phyloP scores from a whole-genome alignment of 2,329 filamentous ascomycete species.

The Didymella lethalis region DNA sequence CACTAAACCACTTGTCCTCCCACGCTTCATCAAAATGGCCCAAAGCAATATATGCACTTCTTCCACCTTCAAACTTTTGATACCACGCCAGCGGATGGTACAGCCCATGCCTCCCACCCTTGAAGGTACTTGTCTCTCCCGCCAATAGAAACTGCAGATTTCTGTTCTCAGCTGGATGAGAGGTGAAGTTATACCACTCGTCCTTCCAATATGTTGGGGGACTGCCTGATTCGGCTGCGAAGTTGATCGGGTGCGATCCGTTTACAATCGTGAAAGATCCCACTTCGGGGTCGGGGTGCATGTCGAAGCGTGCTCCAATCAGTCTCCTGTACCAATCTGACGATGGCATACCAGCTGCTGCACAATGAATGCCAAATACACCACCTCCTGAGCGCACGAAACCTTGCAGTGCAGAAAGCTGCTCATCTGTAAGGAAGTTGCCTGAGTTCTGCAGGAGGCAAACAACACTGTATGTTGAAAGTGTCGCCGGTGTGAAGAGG shows the following conservation, averaged over 20 bases:
- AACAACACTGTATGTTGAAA: constrained; percentile 25
- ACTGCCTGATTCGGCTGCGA: neutral
- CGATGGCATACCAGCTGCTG: constrained; percentile 36
- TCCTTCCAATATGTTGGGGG: constrained; percentile 29
- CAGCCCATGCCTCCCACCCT: constrained; percentile 34
- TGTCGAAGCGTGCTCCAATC: constrained; percentile 39
- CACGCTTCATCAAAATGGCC: constrained; percentile 43
- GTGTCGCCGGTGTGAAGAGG: constrained; percentile 16
- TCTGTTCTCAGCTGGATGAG: constrained; percentile 33
- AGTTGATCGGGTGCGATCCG: constrained; percentile 4
- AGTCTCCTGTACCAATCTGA: constrained; percentile 33
- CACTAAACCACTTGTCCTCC: constrained; percentile 35
- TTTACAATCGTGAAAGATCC: constrained; percentile 26
- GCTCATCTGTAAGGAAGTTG: constrained; percentile 16
- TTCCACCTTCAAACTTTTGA: constrained; percentile 42
- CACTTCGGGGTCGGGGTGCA: constrained; percentile 33
- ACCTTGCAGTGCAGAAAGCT: constrained; percentile 27
- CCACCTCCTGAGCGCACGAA: constrained; percentile 35
- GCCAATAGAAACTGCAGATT: constrained; percentile 31
- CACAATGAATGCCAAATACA: constrained; percentile 37
- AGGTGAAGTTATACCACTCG: constrained; percentile 43
- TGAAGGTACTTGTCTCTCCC: constrained; percentile 32
- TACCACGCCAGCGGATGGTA: constrained; percentile 43
- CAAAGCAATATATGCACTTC: constrained; percentile 33
- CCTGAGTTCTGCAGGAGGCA: constrained; percentile 31